Evolutionary conservation across 352 stramenopile species (phyloP).

Genomic region (Phytophthora ohioensis): DNA sequence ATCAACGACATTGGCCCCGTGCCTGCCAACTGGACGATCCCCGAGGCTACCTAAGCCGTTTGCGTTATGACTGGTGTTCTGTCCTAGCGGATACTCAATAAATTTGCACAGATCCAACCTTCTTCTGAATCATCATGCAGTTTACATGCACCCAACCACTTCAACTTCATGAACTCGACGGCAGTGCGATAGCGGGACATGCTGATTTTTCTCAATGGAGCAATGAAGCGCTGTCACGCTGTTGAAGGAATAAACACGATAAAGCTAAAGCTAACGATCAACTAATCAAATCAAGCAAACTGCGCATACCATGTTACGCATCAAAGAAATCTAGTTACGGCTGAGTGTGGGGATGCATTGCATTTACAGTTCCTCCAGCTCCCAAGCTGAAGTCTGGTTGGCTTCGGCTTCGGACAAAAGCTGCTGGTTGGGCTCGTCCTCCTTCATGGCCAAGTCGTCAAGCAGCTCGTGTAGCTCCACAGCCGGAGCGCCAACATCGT

Average conservation of each 20-base stretch:
- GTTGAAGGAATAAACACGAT: not conserved
- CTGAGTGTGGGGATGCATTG: conserved; percentile 16
- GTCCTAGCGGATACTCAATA: conserved; percentile 22
- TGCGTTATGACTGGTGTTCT: conserved; percentile 17
- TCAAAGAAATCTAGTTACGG: conserved; percentile 45
- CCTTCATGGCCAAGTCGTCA: conserved; percentile 75
- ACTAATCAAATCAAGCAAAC: conserved; percentile 19
- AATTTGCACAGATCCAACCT: conserved; percentile 26
- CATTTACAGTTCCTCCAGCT: conserved; percentile 87
- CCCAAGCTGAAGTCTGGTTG: conserved; percentile 65
- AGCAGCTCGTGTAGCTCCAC: conserved; percentile 82
- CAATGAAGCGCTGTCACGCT: not conserved
- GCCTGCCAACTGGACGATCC: conserved; percentile 78
- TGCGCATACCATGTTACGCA: conserved; percentile 24
- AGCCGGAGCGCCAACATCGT: conserved; percentile 52
- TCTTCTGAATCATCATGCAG: not conserved
- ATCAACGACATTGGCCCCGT: conserved; percentile 93
- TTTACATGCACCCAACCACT: not conserved
- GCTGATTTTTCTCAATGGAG: too few relatives aligned
- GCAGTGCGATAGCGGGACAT: not conserved
- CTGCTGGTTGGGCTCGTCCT: conserved; percentile 53
- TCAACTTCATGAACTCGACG: too few relatives aligned
- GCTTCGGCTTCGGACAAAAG: conserved; percentile 76
- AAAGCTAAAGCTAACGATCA: not conserved
- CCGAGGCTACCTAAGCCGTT: conserved; percentile 76